Evolutionary conservation across 179 eudicot species (phyloP).

Genomic region (Beta lomatogona): DNA sequence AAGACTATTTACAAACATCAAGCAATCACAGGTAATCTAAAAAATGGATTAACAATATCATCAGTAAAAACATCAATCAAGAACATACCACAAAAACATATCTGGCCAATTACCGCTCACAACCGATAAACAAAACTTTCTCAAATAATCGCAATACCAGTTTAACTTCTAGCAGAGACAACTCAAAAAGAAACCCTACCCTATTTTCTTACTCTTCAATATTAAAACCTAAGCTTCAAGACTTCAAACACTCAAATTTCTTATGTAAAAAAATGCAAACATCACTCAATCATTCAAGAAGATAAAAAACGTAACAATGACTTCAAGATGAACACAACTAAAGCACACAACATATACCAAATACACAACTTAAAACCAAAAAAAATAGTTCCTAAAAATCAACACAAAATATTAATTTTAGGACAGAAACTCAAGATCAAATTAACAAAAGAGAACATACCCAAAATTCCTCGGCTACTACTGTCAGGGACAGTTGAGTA

Average conservation of each 20-base stretch:
- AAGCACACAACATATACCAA: background rate
- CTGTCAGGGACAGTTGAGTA: background rate
- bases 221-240: background rate
- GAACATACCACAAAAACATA: background rate
- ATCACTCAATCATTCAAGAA: conserved; percentile 12
- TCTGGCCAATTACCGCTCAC: background rate
- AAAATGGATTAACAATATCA: background rate
- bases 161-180: background rate
- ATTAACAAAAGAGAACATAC: background rate
- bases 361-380: background rate
- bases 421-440: background rate
- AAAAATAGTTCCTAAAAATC: background rate
- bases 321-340: background rate
- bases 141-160: background rate
- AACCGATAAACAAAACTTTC: background rate
- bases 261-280: background rate
- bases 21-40: background rate
- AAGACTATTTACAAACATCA: background rate
- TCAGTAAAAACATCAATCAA: conserved; percentile 2
- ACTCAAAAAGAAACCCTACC: background rate
- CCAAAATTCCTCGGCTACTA: conserved; percentile 16
- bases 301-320: background rate
- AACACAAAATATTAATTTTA: background rate
- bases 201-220: background rate
- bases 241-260: background rate